Conservation (phyloP, 352 stramenopile genomes). For the Phytophthora multivora region DNA sequence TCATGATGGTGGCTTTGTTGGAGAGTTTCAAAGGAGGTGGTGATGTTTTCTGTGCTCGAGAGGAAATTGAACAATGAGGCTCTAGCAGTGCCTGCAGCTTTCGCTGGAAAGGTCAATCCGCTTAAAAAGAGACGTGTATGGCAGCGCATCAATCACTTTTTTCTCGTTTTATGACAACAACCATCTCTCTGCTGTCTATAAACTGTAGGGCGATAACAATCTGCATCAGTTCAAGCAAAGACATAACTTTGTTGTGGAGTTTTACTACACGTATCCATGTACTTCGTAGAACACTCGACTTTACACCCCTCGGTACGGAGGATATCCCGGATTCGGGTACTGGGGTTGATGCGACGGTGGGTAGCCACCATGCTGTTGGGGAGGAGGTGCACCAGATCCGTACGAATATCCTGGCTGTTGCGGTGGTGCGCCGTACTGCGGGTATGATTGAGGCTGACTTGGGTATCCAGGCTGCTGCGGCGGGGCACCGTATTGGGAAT, state of each 20-base stretch:
- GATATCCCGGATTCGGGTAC: constrained; percentile 33
- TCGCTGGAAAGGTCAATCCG: neutral
- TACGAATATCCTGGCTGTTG: constrained; percentile 40
- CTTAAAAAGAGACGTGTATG: neutral
- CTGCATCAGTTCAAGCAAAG: too few species aligned
- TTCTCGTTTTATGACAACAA: too few species aligned
- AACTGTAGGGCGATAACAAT: too few species aligned
- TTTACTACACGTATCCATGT: too few species aligned
- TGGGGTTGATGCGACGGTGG: constrained; percentile 25
- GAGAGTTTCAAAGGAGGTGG: neutral
- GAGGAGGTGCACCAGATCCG: constrained; percentile 32
- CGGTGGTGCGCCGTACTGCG: constrained; percentile 6
- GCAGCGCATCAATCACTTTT: too few species aligned
- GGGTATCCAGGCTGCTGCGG: constrained; percentile 5
- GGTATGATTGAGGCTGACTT: constrained; percentile 11
- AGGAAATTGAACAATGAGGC: constrained; percentile 43
- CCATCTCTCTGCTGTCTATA: too few species aligned
- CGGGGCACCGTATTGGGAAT: constrained; percentile 12
- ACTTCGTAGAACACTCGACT: too few species aligned
- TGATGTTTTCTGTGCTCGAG: neutral
- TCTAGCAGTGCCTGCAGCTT: neutral
- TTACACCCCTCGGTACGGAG: constrained; percentile 34
- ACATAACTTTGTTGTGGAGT: too few species aligned
- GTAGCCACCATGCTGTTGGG: constrained; percentile 29
- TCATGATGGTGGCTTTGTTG: constrained; percentile 28